Evolutionary conservation across 2,329 filamentous ascomycete genomes (phyloP).

Genomic region (Cladophialophora carrionii): DNA sequence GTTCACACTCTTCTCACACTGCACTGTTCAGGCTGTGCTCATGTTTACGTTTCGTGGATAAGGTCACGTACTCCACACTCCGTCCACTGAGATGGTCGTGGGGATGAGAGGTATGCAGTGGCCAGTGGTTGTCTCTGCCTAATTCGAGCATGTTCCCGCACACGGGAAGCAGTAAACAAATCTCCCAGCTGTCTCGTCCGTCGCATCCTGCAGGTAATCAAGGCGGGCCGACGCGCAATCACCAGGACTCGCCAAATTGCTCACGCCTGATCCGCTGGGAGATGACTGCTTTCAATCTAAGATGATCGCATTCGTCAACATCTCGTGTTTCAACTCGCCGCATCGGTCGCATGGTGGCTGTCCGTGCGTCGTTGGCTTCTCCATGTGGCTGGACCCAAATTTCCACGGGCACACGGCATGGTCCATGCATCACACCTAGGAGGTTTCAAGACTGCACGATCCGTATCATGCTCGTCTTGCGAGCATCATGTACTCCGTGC

Average conservation of each 20-base stretch:
- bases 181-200: conserved; percentile 3
- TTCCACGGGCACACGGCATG: conserved; percentile 22
- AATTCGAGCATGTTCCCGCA: not conserved
- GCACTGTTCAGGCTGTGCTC: conserved; percentile 3
- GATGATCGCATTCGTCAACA: conserved; percentile 11
- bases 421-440: conserved; percentile 12
- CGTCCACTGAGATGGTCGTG: not conserved
- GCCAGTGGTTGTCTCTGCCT: not conserved
- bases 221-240: conserved; percentile 11
- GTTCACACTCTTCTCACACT: not conserved
- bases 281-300: conserved; percentile 1
- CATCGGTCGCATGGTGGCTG: conserved; percentile 6
- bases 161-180: not conserved
- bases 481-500: not conserved
- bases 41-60: not conserved
- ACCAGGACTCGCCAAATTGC: conserved; percentile 7
- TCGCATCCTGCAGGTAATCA: conserved; percentile 4
- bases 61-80: not conserved
- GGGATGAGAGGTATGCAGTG: not conserved
- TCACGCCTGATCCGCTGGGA: not conserved
- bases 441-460: conserved; percentile 21
- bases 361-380: conserved; percentile 3
- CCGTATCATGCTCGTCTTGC: not conserved
- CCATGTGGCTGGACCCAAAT: conserved; percentile 14
- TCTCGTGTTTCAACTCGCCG: conserved; percentile 25